Percentiles rank a stretch among this genome's conserved stretches.
Evolutionary conservation across 495 filamentous ascomycete genomes (phyloP).

Genomic region (Aspergillus conjunctus): DNA sequence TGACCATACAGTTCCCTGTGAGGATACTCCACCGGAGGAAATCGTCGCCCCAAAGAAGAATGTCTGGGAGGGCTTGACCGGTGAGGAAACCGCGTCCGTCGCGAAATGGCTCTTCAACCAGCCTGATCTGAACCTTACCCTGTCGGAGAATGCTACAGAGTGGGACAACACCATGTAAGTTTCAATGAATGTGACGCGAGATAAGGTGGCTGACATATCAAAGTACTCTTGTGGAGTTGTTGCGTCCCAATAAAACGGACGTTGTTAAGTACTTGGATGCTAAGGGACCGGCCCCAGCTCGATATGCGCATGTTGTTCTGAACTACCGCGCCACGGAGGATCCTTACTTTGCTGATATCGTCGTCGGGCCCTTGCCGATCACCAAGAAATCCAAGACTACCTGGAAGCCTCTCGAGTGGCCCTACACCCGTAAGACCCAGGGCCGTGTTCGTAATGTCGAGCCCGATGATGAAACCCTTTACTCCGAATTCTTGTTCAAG

Average conservation of each 20-base stretch:
- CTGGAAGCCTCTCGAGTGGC: slow-evolving; percentile 19
- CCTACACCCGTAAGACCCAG: slow-evolving; percentile 21
- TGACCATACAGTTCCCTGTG: slow-evolving; percentile 3
- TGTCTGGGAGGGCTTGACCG: slow-evolving; percentile 19
- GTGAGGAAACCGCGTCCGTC: slow-evolving; percentile 21
- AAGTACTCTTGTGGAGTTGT: slow-evolving; percentile 23
- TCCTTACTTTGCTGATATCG: slow-evolving; percentile 21
- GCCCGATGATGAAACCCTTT: slow-evolving; percentile 18
- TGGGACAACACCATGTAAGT: slow-evolving; percentile 27
- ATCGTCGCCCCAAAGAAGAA: slow-evolving; percentile 22
- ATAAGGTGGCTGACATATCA: not conserved
- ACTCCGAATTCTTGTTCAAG: slow-evolving; percentile 23
- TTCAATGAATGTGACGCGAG: not conserved
- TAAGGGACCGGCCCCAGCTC: not conserved
- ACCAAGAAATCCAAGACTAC: slow-evolving; percentile 1
- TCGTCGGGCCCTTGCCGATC: slow-evolving; percentile 21
- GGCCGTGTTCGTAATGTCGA: slow-evolving; percentile 24
- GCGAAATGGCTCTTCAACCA: slow-evolving; percentile 22
- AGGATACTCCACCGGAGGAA: slow-evolving; percentile 15
- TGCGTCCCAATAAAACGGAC: slow-evolving; percentile 24
- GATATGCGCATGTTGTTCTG: slow-evolving; percentile 21
- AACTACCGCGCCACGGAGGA: slow-evolving; percentile 21
- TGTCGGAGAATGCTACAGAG: slow-evolving; percentile 16
- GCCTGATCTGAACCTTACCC: slow-evolving; percentile 21
- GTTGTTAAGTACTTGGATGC: slow-evolving; percentile 16